Conservation (phyloP, 2,329 filamentous ascomycete species). For the Hypoxylon sp. region DNA sequence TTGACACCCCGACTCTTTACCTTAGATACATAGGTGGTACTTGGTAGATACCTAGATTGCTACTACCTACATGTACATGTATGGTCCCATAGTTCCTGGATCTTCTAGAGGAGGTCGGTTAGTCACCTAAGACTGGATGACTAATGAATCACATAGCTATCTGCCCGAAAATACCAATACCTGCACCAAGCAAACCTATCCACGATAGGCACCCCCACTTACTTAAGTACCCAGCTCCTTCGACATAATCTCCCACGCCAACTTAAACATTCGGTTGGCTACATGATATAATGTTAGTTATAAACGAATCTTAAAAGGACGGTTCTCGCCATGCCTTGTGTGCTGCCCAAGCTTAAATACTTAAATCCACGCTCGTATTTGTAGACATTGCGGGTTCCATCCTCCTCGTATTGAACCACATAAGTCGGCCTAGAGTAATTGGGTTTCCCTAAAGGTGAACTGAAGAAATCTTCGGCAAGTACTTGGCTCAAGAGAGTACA, state of each 20-base stretch:
- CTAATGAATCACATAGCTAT: too few species aligned
- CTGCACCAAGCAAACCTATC: too few species aligned
- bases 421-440: conserved; percentile 38
- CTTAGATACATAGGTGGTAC: too few species aligned
- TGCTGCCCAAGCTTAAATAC: conserved; percentile 31
- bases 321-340: conserved; percentile 28
- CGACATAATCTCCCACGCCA: conserved; percentile 26
- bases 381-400: conserved; percentile 34
- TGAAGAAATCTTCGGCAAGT: conserved; percentile 39
- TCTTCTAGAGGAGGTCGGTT: too few species aligned
- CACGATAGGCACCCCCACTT: not conserved
- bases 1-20: too few species aligned
- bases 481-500: conserved; percentile 48
- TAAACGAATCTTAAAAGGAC: not conserved
- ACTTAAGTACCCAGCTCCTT: not conserved
- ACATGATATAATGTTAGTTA: conserved; percentile 11
- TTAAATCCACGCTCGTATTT: conserved; percentile 37
- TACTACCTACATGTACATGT: too few species aligned
- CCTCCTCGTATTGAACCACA: conserved; percentile 38
- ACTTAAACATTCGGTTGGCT: conserved; percentile 41
- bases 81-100: too few species aligned
- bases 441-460: conserved; percentile 12
- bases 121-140: too few species aligned
- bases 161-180: too few species aligned
- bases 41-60: too few species aligned